Evolutionary conservation across 768 basidiomycete genomes (phyloP).

Genomic region (Omphalotus guepiniiformis): DNA sequence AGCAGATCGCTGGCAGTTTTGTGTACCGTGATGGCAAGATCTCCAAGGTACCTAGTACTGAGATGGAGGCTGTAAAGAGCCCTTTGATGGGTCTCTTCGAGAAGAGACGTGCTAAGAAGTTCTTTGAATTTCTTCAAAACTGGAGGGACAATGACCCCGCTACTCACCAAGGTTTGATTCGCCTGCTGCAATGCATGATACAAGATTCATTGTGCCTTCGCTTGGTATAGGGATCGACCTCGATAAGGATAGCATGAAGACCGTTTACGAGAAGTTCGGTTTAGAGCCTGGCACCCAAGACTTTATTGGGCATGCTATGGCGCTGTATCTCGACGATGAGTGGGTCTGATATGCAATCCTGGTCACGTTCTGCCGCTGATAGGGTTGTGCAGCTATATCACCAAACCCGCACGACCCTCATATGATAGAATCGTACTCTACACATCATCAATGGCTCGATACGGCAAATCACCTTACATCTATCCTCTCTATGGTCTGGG

Average conservation of each 20-base stretch:
- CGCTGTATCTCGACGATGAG: constrained; percentile 96
- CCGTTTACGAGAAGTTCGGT: constrained; percentile 95
- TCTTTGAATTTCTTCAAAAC: constrained; percentile 93
- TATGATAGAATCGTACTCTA: constrained; percentile 97
- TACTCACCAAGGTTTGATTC: constrained; percentile 82
- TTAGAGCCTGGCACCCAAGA: constrained; percentile 97
- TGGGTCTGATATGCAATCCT: constrained; percentile 36
- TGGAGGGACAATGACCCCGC: constrained; percentile 96
- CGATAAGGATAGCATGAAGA: constrained; percentile 88
- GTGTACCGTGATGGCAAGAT: constrained; percentile 97
- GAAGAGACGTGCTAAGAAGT: constrained; percentile 97
- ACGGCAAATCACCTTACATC: constrained; percentile 99
- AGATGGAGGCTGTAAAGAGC: constrained; percentile 93
- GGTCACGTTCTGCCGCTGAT: not conserved
- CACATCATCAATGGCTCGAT: constrained; percentile 97
- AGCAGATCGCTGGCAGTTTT: constrained; percentile 98
- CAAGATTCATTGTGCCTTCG: not conserved
- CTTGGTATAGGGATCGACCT: constrained; percentile 68
- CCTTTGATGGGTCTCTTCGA: constrained; percentile 99
- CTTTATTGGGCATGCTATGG: constrained; percentile 99
- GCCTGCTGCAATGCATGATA: not conserved
- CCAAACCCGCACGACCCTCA: constrained; percentile 82
- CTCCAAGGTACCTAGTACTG: constrained; percentile 95
- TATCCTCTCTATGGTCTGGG: constrained; percentile 99
- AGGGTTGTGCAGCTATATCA: constrained; percentile 68